Base-by-base conservation (phyloP, 345 rosid species). In the Zanthoxylum bungeanum region DNA sequence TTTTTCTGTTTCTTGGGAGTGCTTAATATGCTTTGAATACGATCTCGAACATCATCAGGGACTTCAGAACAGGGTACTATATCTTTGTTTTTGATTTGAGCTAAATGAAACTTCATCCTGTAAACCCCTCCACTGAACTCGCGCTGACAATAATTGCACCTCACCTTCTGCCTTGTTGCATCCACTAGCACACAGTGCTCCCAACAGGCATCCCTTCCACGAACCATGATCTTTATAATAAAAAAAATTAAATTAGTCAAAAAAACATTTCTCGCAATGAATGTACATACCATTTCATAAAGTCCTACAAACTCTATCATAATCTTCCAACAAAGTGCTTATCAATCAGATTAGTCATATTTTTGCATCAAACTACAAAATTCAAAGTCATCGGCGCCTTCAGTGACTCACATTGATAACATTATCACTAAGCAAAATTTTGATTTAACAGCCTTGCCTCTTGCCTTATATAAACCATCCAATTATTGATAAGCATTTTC, bases 121-220 rank as follows among this genome's bases (percentile, higher is more conserved):
- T 85, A 88, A 68, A 84, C 88, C 60, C 92, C 88, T 61, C 92
- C 88, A 30, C 89, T 84, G 79, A 88, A 84, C 73, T 85, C 89
- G 50, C 85, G 79, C 42, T 31, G 74, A 22, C 92, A 85, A 72
- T 88, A 88, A 76, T 88, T 85, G 62, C 92, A 88, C 75, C 83
- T 74, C 24, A 84, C 92, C 77, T 88, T 88, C 77, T 85, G 88
- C 57, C 78, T 79, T 0, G 88, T 80, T 5, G 85, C 85, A 76
- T 84, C 88, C 37, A 85, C 88, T 59, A 85, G 88, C 71, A 76
- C 83, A 76, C 88, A 88, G 46, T 88, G 89, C 75, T 85, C 88
- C 87, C 89, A 88, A 67, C 89, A 85, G 28, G 87, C 88, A 81
- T 85, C 92, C 66, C 89, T 84, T 69, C 89, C 88, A 1, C 87